phyloP scores from a whole-genome alignment of 1,284 basidiomycete species.

The Laetiporus sulphureus region DNA sequence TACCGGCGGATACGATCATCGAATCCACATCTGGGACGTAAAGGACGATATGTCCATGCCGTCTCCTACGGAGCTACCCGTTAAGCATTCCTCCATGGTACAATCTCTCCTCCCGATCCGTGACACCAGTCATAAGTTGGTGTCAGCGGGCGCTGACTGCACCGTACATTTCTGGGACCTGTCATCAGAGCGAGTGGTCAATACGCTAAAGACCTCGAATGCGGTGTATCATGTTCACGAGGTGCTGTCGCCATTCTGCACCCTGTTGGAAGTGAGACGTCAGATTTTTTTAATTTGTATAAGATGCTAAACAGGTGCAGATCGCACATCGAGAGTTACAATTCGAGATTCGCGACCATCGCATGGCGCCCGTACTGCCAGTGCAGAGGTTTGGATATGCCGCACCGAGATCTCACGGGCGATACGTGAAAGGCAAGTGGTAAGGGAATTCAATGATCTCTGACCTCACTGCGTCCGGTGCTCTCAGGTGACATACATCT shows the following conservation, averaged over 20 bases:
- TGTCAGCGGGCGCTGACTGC: constrained; percentile 43
- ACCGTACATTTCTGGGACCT: constrained; percentile 41
- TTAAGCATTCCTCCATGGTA: constrained; percentile 37
- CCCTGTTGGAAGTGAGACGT: constrained; percentile 35
- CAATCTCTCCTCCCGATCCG: constrained; percentile 36
- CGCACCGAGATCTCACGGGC: constrained; percentile 31
- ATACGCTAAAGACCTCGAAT: constrained; percentile 36
- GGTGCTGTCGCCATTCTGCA: constrained; percentile 31
- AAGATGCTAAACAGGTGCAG: constrained; percentile 19
- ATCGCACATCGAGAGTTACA: constrained; percentile 45
- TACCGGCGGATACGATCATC: constrained; percentile 45
- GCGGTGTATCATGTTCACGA: constrained; percentile 38
- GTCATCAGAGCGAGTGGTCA: constrained; percentile 34
- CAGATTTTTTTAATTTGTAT: not conserved
- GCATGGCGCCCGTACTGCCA: constrained; percentile 28
- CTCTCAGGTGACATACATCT: constrained; percentile 25
- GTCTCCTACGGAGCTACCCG: constrained; percentile 25
- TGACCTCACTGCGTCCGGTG: no score
- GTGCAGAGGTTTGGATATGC: constrained; percentile 40
- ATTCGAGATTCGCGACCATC: constrained; percentile 43
- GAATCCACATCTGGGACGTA: constrained; percentile 40
- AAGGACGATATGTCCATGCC: constrained; percentile 25
- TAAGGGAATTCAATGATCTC: no score
- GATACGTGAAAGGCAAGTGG: constrained; percentile 39
- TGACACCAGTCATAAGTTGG: constrained; percentile 40